Conservation (phyloP, 768 basidiomycete species). For the Multifurca ochricompacta region DNA sequence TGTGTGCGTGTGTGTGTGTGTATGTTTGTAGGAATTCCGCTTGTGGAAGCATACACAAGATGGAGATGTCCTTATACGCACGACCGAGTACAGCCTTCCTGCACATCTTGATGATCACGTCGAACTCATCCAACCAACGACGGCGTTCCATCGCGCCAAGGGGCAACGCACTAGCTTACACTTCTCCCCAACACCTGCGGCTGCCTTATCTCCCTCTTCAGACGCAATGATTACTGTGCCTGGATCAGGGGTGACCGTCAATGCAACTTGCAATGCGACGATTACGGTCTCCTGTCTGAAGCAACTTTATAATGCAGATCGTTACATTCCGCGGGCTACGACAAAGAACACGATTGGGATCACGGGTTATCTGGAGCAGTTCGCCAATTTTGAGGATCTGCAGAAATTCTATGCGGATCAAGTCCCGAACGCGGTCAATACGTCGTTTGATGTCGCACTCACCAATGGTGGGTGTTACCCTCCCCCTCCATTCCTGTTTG, state of each 20-base stretch:
- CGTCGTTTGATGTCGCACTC: constrained; percentile 45
- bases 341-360: constrained; percentile 29
- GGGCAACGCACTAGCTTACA: constrained; percentile 33
- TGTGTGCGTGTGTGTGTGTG: neutral
- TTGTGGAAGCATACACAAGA: constrained; percentile 44
- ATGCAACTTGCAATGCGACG: constrained; percentile 30
- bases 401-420: constrained; percentile 28
- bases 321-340: constrained; percentile 23
- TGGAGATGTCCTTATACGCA: constrained; percentile 49
- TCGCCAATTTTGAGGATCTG: constrained; percentile 28
- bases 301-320: constrained; percentile 30
- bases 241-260: constrained; percentile 15
- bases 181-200: constrained; percentile 10
- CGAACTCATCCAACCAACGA: constrained; percentile 60
- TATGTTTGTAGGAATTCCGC: constrained; percentile 40
- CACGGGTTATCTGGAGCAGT: constrained; percentile 31
- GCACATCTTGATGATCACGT: constrained; percentile 44
- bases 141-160: constrained; percentile 45
- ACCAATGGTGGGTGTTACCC: constrained; percentile 39
- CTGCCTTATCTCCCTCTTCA: neutral
- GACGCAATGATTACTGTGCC: neutral
- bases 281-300: constrained; percentile 31
- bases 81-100: constrained; percentile 55
- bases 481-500: neutral
- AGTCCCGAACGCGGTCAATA: constrained; percentile 28